Percentiles rank a stretch among this genome's conserved stretches.
Evolutionary conservation across 2,329 filamentous ascomycete species (phyloP).

Genomic region (Trichoderma aggressivum): DNA sequence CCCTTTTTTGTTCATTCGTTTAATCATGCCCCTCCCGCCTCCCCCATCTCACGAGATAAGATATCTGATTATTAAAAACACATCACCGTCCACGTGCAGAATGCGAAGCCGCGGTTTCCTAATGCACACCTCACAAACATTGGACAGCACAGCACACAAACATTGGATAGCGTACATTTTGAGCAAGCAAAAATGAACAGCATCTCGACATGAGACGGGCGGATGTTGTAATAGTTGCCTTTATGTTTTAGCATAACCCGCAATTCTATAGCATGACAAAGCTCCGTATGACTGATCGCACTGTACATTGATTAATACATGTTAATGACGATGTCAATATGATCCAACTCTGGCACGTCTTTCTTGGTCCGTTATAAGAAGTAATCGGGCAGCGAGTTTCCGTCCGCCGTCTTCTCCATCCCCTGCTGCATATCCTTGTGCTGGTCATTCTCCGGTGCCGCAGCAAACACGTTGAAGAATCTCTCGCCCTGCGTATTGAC

Average conservation of each 20-base stretch:
- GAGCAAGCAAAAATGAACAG: not conserved
- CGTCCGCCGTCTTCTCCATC: conserved; percentile 66
- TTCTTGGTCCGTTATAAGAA: conserved; percentile 53
- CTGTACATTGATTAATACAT: conserved; percentile 3
- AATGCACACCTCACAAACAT: too few species aligned
- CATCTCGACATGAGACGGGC: not conserved
- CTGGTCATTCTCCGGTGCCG: conserved; percentile 90
- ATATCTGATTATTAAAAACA: not conserved
- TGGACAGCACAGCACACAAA: not conserved
- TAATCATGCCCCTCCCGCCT: not conserved
- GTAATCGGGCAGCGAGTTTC: conserved; percentile 64
- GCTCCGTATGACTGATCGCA: not conserved
- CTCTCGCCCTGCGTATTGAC: conserved; percentile 90
- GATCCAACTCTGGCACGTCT: not conserved
- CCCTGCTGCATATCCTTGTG: conserved; percentile 81
- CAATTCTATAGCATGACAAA: conserved; percentile 15
- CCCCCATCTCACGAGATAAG: conserved; percentile 7
- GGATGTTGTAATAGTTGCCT: not conserved
- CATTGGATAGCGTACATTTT: conserved; percentile 5
- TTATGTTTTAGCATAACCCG: conserved; percentile 7
- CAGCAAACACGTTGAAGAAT: conserved; percentile 97
- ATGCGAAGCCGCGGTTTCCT: not conserved
- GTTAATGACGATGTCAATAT: not conserved
- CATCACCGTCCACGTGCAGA: not conserved
- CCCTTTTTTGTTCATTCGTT: conserved; percentile 6